A percentile compares a stretch with the other conserved stretches of the same genome.
These are phyloP conservation scores for Blastobotrys chiropterorum DNA, from an alignment of 805 yeast species.

Conservation along the genomic window DNA sequence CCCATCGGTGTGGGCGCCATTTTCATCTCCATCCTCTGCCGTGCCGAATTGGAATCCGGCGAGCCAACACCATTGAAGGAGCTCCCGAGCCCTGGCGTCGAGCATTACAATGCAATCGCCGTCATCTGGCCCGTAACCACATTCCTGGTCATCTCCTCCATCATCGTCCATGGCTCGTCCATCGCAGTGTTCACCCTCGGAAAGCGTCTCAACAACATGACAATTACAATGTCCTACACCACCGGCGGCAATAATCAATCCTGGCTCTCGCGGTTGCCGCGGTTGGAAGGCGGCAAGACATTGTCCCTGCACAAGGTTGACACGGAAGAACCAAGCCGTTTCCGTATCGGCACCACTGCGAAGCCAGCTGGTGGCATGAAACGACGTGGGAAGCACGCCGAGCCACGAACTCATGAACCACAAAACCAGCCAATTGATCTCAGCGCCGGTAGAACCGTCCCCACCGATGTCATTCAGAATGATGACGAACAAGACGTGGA, in stretches of 20 bases:
- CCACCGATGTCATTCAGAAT: slow-evolving; percentile 13
- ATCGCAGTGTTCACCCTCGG: slow-evolving; percentile 76
- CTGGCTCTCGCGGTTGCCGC: slow-evolving; percentile 84
- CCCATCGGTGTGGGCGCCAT: slow-evolving; percentile 95
- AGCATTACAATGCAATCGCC: slow-evolving; percentile 54
- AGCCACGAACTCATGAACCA: slow-evolving; percentile 19
- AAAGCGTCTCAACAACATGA: slow-evolving; percentile 82
- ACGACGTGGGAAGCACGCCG: slow-evolving; percentile 15
- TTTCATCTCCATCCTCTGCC: slow-evolving; percentile 74
- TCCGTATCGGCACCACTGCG: slow-evolving; percentile 11
- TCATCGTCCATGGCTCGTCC: slow-evolving; percentile 86
- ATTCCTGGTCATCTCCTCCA: slow-evolving; percentile 73
- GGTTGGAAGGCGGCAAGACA: slow-evolving; percentile 61
- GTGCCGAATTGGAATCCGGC: slow-evolving; percentile 58
- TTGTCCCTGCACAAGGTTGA: slow-evolving; percentile 80
- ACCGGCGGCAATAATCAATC: slow-evolving; percentile 57
- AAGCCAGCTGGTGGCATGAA: slow-evolving; percentile 24
- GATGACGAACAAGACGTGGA: slow-evolving; percentile 19
- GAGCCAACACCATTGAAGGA: slow-evolving; percentile 52
- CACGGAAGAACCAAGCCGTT: slow-evolving; percentile 43
- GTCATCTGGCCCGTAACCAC: slow-evolving; percentile 79
- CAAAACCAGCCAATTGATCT: slow-evolving; percentile 20
- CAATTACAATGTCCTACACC: slow-evolving; percentile 86
- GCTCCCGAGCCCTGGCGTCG: slow-evolving; percentile 41
- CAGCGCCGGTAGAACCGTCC: slow-evolving; percentile 13